A percentile compares a stretch with the other conserved stretches of the same genome.
phyloP scores from a whole-genome alignment of 176 grass and related monocot genomes.

The Themeda triandra region DNA sequence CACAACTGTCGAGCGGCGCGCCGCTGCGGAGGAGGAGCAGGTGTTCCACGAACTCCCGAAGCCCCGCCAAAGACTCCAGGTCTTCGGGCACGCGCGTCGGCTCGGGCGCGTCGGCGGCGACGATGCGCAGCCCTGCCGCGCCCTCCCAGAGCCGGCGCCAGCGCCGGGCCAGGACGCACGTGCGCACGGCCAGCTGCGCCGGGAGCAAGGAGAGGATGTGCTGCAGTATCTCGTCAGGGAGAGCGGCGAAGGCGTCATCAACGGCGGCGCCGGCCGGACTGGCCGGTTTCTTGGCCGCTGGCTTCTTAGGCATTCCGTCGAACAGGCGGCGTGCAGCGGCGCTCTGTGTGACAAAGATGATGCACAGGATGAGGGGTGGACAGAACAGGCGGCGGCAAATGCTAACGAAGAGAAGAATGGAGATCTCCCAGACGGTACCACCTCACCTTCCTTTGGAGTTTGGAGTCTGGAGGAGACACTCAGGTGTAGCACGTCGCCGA shows the following conservation, averaged over 20 bases:
- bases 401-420: too few relatives aligned
- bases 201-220: slow-evolving; percentile 5
- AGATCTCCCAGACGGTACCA: too few relatives aligned
- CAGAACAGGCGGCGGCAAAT: too few relatives aligned
- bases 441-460: too few relatives aligned
- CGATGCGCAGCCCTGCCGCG: background rate
- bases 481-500: too few relatives aligned
- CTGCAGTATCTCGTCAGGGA: background rate
- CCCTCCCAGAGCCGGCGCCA: background rate
- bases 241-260: background rate
- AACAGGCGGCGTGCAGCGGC: background rate
- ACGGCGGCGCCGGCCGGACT: background rate
- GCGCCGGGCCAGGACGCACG: background rate
- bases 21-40: background rate
- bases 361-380: background rate
- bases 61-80: background rate
- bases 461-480: too few relatives aligned
- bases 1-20: background rate
- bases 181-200: background rate
- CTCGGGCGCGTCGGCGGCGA: background rate
- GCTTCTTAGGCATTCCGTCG: background rate
- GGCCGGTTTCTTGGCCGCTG: background rate
- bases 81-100: background rate
- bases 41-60: slow-evolving; percentile 3
- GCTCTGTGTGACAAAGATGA: background rate